Conservation (phyloP, 768 basidiomycete genomes). For the Calocybe gangraenosa region DNA sequence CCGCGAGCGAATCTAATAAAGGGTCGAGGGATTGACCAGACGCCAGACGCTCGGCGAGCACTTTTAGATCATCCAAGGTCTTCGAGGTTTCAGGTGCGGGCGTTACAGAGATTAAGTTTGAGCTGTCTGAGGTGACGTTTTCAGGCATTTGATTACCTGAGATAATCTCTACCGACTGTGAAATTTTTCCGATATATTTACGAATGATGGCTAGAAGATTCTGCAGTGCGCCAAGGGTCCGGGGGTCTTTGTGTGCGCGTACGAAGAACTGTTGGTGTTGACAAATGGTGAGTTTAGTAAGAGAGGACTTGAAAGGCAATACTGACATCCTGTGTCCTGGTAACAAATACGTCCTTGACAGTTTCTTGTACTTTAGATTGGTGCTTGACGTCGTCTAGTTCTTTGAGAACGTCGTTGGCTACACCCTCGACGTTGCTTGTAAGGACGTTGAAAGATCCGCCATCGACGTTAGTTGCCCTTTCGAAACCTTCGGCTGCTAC, state of each 20-base stretch:
- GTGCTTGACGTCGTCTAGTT: neutral
- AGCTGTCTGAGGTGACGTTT: slow-evolving; percentile 1
- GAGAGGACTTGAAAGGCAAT: neutral
- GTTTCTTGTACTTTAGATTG: neutral
- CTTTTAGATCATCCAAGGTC: slow-evolving; percentile 25
- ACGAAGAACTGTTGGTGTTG: slow-evolving; percentile 23
- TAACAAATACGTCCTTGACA: slow-evolving; percentile 16
- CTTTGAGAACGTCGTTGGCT: neutral
- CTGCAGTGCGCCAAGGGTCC: slow-evolving; percentile 26
- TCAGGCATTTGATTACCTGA: slow-evolving; percentile 9
- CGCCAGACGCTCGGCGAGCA: slow-evolving; percentile 30
- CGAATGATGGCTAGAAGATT: slow-evolving; percentile 26
- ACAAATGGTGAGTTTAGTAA: neutral
- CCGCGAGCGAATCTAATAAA: slow-evolving; percentile 13
- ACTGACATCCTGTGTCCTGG: slow-evolving; percentile 27
- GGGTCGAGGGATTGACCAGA: slow-evolving; percentile 28
- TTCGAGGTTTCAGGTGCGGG: slow-evolving; percentile 3
- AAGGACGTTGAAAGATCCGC: slow-evolving; percentile 1
- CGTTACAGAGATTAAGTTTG: slow-evolving; percentile 1
- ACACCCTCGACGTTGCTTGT: slow-evolving; percentile 1
- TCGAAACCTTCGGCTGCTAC: slow-evolving; percentile 28
- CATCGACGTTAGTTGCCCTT: slow-evolving; percentile 8
- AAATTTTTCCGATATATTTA: slow-evolving; percentile 28
- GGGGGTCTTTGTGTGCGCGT: slow-evolving; percentile 27
- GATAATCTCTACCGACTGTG: slow-evolving; percentile 13